Percentiles rank a stretch among this genome's conserved stretches.
Evolutionary conservation across 2,329 filamentous ascomycete species (phyloP).

Genomic region (Botryotinia narcissicola): DNA sequence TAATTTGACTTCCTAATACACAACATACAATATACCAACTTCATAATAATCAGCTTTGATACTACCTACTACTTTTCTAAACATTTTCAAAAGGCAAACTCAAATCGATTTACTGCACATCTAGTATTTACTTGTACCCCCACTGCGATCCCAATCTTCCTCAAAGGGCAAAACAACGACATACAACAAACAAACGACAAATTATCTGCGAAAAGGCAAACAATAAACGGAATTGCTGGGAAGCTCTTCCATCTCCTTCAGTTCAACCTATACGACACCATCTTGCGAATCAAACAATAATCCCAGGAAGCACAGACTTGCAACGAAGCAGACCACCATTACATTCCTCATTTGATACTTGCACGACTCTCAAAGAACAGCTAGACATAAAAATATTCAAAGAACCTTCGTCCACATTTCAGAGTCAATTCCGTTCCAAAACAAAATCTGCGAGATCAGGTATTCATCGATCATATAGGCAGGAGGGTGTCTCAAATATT

Average conservation of each 20-base stretch:
- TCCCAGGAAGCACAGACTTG: neutral
- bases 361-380: conserved; percentile 1
- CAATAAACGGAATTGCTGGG: neutral
- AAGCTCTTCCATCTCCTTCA: neutral
- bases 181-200: neutral
- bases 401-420: neutral
- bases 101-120: neutral
- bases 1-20: neutral
- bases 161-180: conserved; percentile 6
- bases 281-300: neutral
- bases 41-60: neutral
- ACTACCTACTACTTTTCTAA: no score
- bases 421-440: neutral
- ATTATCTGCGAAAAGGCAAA: neutral
- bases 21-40: neutral
- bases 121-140: neutral
- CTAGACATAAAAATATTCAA: neutral
- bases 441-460: neutral
- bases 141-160: neutral
- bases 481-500: conserved; percentile 7
- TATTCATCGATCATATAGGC: neutral
- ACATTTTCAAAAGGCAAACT: neutral
- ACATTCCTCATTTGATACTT: conserved; percentile 11
- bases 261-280: neutral
- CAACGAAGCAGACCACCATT: neutral